Base-by-base conservation (phyloP, 352 stramenopile genomes). In the Pseudoperonospora humuli region DNA sequence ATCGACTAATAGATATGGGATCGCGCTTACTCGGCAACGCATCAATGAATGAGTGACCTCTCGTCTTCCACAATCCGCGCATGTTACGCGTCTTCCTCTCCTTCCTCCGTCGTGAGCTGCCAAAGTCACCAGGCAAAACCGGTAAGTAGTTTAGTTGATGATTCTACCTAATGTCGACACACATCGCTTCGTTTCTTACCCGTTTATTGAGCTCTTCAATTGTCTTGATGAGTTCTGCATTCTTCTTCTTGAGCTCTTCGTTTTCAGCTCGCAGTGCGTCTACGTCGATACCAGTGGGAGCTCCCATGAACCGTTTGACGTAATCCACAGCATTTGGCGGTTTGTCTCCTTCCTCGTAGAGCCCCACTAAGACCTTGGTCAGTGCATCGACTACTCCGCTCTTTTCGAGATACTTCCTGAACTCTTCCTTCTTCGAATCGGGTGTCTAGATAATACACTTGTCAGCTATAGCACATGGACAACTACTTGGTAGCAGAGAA, bases 341-440 rank as follows among this genome's bases (percentile, higher is more conserved):
- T 27, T 96, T 88, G 47, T 99, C 89, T 7, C 77, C 74, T 64
- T 98, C 96, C 64, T 98, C 92, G 62, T 98, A 98, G 15, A 98
- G 73, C 2, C 90, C 93, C 33, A 98, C 93, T 13, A 99, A 67
- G 14, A 97, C 89, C 57, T 98, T 98, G 21, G 95, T 99, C 9
- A 99, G 66, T 13, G 95, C 88, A 70, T 98, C 94, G 24, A 98
- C 95, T 4, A 98, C 95, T 25, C 95, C 95, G 31, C 83, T 95
- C 57, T 98, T 97, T 70, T 99, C 95, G 1, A 99, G 70, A 59
- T 98, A 98, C 61, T 96, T 97, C 54, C 91, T 71, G 66, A 98
- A 99, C 73, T 98, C 96, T 63, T 99, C 93, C 61, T 99, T 98
- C 74, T 98, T 98, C 4, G 80, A 93, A 66, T 97, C 89, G 15